These are phyloP conservation scores for Ophiostoma sp. DNA, from an alignment of 2,329 filamentous ascomycete genomes.

Conservation along the genomic window DNA sequence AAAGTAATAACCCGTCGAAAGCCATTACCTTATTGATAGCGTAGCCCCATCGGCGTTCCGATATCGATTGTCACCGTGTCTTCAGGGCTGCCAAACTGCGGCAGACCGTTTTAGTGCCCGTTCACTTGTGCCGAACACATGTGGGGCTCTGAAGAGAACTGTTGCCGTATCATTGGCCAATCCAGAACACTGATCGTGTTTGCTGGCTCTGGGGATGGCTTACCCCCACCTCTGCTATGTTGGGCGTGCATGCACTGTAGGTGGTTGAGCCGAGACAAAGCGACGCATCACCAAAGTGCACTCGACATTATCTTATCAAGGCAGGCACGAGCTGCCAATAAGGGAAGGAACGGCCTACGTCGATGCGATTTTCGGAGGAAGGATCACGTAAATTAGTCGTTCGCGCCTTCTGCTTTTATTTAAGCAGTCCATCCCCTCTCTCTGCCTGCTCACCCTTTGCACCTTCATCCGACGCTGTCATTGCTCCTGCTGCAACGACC, in stretches of 20 bases:
- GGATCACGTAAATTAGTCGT: neutral
- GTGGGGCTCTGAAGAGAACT: constrained; percentile 12
- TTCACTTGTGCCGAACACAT: constrained; percentile 12
- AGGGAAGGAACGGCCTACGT: neutral
- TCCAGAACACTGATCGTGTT: neutral
- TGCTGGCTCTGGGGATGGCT: neutral
- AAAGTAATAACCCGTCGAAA: neutral
- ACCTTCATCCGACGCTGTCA: neutral
- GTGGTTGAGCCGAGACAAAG: constrained; percentile 31
- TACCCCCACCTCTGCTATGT: neutral
- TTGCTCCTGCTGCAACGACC: no score
- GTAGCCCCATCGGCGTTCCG: neutral
- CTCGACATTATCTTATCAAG: constrained; percentile 15
- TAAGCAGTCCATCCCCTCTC: neutral
- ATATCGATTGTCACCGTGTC: neutral
- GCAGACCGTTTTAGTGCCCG: constrained; percentile 10
- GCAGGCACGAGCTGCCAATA: constrained; percentile 16
- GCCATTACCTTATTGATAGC: neutral
- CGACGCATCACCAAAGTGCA: constrained; percentile 23
- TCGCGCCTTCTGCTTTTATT: neutral
- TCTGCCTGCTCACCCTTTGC: neutral
- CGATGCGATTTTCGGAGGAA: constrained; percentile 8
- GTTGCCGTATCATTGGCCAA: constrained; percentile 14
- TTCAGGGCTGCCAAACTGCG: neutral
- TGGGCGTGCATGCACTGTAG: neutral